Base-by-base conservation (phyloP, 306 rosid species). In the Styphnolobium japonicum region DNA sequence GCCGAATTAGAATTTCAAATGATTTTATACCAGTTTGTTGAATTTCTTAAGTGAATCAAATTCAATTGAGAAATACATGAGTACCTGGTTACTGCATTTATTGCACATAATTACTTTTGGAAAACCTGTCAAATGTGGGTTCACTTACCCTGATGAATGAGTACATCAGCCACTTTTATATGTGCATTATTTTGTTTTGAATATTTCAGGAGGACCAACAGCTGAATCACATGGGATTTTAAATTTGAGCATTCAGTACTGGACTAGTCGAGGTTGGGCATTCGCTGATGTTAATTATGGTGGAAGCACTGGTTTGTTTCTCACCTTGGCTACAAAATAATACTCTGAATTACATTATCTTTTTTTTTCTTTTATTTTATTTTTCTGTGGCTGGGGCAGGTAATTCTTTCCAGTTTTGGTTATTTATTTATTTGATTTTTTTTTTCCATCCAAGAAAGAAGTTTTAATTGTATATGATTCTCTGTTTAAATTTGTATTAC, bases 181-280 rank as follows among this genome's bases (percentile, higher is more conserved):
- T 55, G 14, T 70, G 22, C 19, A 10, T 56, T 49, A 6, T 36
- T 77, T 58, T 29, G 12, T 69, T n/a, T 79, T 63, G 48, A 79
- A 80, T 64, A 27, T 87, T 86, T 80, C 94, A 95, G 99, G 98
- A 86, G 98, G 99, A 19, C 99, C 99, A 46, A 93, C 99, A 3
- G 22, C 67, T 67, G 99, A 95, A 90, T 22, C 98, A 31, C 97
- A 48, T 64, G 98, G 94, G 84, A 62, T 49, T 46, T 87, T 96
- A 88, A 82, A 86, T 88, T 82, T 92, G 74, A 87, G 85, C 71
- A 62, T 96, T 84, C 99, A 93, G 82, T 96, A 87, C 78, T 96
- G 91, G 94, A 96, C 99, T 39, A 96, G 99, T 82, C 88, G 97
- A 33, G 97, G 99, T 36, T 96, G 99, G 99, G 98, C 93, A 34